Base-by-base conservation (phyloP, 2,329 filamentous ascomycete genomes). In the Coniochaeta prunicola region DNA sequence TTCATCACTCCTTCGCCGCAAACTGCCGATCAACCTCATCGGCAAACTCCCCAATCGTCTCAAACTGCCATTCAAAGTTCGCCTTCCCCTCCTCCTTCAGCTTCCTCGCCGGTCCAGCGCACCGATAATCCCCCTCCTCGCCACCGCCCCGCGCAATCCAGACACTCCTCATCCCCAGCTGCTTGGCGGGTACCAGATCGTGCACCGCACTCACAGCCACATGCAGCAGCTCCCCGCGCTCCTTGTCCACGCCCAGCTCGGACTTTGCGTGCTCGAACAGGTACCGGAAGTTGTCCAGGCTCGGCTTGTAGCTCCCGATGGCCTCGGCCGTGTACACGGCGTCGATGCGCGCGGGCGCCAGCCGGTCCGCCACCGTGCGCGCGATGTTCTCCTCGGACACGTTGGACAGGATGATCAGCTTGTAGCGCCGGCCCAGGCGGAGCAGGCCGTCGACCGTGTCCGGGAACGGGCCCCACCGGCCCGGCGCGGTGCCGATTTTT, bases 291-390 rank as follows among this genome's bases (percentile, higher is more conserved):
- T 90, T 91, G 30, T 69, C 69, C 38, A 72, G 68, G 61, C 81
- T 74, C 0, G 89, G 89, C 74, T 92, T 92, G 70, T 91, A 92
- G 7, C 76, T 79, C 1, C 89, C 87, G 57, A 91, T 83, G 50
- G 88, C 82, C 71, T 91, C 77, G 1, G 89, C 89, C 2, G 87
- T 90, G 70, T 88, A 84, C 26, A 89, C 75, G 13, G 80, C 78
- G 64, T 89, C 86, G 65, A 91, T 79, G 9, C 53, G 55, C 2
- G 82, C 76, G 0, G 78, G 80, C 19, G 74, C 68, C 13, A 90
- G 72, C 28, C 70, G 70, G 19, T 65, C 66, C 4, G 48, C 59
- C 2, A 68, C 60, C 0, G 73, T 72, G 1, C 65, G 69, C 1
- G 64, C 62, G 57, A 76, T 72, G 60, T 65, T 79, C 8, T 59